These are phyloP conservation scores for Coniochaeta sp. DNA, from an alignment of 2,329 filamentous ascomycete species.

Conservation along the genomic window DNA sequence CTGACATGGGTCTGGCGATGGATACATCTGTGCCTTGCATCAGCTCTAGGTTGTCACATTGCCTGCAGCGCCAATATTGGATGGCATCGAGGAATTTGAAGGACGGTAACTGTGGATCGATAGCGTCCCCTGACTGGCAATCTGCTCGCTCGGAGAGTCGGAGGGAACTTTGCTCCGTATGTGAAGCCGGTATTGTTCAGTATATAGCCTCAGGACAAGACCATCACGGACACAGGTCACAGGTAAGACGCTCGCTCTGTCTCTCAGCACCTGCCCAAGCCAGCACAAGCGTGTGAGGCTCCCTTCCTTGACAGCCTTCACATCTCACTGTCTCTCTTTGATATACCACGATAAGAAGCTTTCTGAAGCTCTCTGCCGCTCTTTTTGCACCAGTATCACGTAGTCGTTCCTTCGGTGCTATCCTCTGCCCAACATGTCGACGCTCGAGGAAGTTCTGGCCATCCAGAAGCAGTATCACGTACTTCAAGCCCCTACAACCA, in stretches of 20 bases:
- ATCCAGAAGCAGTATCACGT: slow-evolving; percentile 15
- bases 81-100: background rate
- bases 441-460: slow-evolving; percentile 16
- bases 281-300: slow-evolving; percentile 2
- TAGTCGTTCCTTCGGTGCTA: background rate
- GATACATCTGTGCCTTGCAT: slow-evolving; percentile 1
- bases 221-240: background rate
- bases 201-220: background rate
- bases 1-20: background rate
- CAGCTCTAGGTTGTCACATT: background rate
- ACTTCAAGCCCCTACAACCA: slow-evolving; percentile 13
- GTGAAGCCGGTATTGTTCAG: background rate
- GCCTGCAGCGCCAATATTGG: background rate
- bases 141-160: background rate
- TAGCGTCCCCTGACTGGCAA: background rate
- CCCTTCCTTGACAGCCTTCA: slow-evolving; percentile 1
- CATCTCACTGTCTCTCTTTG: background rate
- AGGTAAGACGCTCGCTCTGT: background rate
- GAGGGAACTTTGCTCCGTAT: background rate
- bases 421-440: slow-evolving; percentile 14
- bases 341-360: slow-evolving; percentile 2
- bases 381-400: background rate
- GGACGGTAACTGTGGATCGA: background rate
- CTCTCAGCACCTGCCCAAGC: background rate
- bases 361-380: slow-evolving; percentile 1